A percentile compares a stretch with the other conserved stretches of the same genome.
phyloP scores from a whole-genome alignment of 371 early-diverging fungal genomes.

The Parasitella parasitica region DNA sequence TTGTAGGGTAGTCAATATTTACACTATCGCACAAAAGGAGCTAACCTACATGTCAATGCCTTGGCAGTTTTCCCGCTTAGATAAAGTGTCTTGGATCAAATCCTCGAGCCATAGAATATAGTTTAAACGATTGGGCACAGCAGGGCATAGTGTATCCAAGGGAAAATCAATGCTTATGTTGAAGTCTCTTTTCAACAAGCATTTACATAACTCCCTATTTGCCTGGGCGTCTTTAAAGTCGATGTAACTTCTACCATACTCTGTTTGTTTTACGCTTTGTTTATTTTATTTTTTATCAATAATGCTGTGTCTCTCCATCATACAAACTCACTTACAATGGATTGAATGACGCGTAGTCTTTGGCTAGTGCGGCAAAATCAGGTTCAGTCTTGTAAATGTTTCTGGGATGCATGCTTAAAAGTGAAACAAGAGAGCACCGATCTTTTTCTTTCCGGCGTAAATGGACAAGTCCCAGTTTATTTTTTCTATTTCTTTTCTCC shows the following conservation, averaged over 20 bases:
- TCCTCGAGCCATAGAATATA: slow-evolving; percentile 69
- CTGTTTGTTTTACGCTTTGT: slow-evolving; percentile 20
- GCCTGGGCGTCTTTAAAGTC: slow-evolving; percentile 45
- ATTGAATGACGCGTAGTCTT: slow-evolving; percentile 19
- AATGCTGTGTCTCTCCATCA: too few species aligned
- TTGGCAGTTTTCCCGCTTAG: slow-evolving; percentile 10
- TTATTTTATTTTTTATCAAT: too few species aligned
- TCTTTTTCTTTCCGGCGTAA: too few species aligned
- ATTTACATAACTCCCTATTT: slow-evolving; percentile 52
- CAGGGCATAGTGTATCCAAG: slow-evolving; percentile 62
- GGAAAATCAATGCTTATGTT: slow-evolving; percentile 60
- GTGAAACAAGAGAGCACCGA: slow-evolving; percentile 2
- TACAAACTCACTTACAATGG: not conserved
- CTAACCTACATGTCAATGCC: slow-evolving; percentile 73
- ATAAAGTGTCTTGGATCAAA: slow-evolving; percentile 39
- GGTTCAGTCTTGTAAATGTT: slow-evolving; percentile 36
- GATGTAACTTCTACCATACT: slow-evolving; percentile 19
- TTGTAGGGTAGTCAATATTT: too few species aligned
- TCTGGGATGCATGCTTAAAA: slow-evolving; percentile 32
- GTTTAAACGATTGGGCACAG: slow-evolving; percentile 64
- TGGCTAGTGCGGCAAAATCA: slow-evolving; percentile 38
- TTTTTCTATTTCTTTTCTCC: slow-evolving; percentile 4
- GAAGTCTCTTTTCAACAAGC: slow-evolving; percentile 61
- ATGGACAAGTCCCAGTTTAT: not conserved
- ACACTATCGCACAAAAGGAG: too few species aligned